Evolutionary conservation across 139 green algal genomes (phyloP).

Genomic region (Chlamydomonas sp.): DNA sequence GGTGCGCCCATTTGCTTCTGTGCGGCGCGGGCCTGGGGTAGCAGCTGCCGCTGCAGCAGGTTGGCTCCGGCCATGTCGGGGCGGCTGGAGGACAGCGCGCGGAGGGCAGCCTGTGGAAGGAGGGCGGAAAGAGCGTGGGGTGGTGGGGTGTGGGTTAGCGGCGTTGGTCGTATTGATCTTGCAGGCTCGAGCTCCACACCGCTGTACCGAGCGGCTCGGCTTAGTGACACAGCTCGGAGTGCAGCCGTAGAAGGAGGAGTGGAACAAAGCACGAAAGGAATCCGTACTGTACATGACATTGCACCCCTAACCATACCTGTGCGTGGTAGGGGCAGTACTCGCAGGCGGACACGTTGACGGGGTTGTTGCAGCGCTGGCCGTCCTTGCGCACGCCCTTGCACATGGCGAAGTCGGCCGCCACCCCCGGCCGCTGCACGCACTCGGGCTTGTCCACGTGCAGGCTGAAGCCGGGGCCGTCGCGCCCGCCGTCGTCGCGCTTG

Average conservation of each 20-base stretch:
- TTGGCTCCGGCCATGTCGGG: conserved; percentile 24
- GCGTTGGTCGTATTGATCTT: too few species aligned
- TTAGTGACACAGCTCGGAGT: too few species aligned
- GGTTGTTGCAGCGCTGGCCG: conserved; percentile 31
- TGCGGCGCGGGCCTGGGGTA: conserved; percentile 12
- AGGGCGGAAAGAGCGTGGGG: background rate
- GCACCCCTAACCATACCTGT: background rate
- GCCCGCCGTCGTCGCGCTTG: conserved; percentile 26
- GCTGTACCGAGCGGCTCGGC: too few species aligned
- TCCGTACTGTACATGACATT: background rate
- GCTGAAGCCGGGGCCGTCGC: conserved; percentile 11
- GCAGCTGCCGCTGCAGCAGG: conserved; percentile 34
- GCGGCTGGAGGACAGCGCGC: conserved; percentile 14
- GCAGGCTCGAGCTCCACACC: too few species aligned
- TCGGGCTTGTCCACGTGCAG: conserved; percentile 45
- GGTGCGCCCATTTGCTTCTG: background rate
- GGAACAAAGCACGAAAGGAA: too few species aligned
- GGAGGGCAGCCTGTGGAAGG: conserved; percentile 13
- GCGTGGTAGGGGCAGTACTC: conserved; percentile 56
- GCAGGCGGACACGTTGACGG: conserved; percentile 45
- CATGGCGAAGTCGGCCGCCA: conserved; percentile 35
- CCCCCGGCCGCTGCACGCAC: conserved; percentile 33
- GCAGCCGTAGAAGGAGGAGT: too few species aligned
- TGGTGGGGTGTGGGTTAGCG: too few species aligned
- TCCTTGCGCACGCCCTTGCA: conserved; percentile 48